These are phyloP conservation scores for Naumovozyma baii DNA, from an alignment of 805 yeast genomes.

Conservation along the genomic window DNA sequence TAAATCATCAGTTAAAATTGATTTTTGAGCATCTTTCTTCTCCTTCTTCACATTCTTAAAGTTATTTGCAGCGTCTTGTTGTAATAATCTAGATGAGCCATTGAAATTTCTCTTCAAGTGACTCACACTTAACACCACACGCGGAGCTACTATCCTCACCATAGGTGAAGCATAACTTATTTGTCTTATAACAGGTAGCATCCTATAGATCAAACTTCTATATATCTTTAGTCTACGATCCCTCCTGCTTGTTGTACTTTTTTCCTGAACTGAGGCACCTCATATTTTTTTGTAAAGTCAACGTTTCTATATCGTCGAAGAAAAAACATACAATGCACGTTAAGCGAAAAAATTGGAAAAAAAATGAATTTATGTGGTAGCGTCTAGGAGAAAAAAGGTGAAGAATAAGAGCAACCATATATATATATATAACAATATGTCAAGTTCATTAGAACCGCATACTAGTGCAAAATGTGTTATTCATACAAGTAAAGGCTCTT, in stretches of 20 bases:
- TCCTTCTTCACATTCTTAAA: conserved; percentile 5
- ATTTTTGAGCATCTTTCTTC: conserved; percentile 28
- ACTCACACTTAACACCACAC: not conserved
- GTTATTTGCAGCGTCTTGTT: too few relatives aligned
- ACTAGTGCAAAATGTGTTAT: conserved; percentile 52
- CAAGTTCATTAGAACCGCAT: conserved; percentile 35
- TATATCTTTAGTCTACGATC: too few relatives aligned
- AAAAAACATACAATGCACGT: too few relatives aligned
- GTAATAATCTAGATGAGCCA: not conserved
- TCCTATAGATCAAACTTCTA: too few relatives aligned
- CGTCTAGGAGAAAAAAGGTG: not conserved
- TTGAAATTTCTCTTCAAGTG: not conserved
- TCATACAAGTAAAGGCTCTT: conserved; percentile 47
- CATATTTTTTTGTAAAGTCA: too few relatives aligned
- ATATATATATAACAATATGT: not conserved
- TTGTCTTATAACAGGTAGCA: not conserved
- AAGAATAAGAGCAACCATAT: not conserved
- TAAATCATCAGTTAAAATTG: conserved; percentile 71
- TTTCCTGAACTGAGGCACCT: too few relatives aligned
- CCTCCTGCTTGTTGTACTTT: too few relatives aligned
- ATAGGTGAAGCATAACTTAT: not conserved
- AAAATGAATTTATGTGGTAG: not conserved
- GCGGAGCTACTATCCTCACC: not conserved
- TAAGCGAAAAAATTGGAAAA: too few relatives aligned
- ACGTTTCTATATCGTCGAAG: too few relatives aligned